Percentiles rank a stretch among this genome's conserved stretches.
phyloP scores from a whole-genome alignment of 495 filamentous ascomycete species.

The Neurospora sp. region DNA sequence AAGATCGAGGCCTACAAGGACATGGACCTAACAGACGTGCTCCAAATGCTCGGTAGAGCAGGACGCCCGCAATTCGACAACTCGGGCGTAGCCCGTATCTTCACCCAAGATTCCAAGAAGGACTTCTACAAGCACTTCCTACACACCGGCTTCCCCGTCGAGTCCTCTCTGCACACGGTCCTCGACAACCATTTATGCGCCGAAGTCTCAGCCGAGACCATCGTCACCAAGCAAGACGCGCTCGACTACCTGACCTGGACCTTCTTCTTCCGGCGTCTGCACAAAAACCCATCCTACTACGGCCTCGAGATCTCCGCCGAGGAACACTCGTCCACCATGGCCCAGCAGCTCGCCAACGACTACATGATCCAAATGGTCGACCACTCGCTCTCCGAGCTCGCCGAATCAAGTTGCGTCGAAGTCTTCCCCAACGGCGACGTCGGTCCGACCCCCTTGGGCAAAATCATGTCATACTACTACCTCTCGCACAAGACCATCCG shows the following conservation, averaged over 20 bases:
- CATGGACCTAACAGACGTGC: conserved; percentile 97
- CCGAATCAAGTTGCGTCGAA: conserved; percentile 69
- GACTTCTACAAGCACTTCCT: conserved; percentile 99
- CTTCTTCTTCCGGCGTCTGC: conserved; percentile 93
- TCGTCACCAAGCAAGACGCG: conserved; percentile 89
- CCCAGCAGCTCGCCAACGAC: conserved; percentile 75
- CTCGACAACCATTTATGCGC: conserved; percentile 95
- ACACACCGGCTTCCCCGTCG: conserved; percentile 95
- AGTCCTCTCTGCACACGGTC: conserved; percentile 91
- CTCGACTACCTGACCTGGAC: conserved; percentile 98
- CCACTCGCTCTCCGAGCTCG: conserved; percentile 69
- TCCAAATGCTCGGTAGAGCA: conserved; percentile 96
- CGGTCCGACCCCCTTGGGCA: conserved; percentile 79
- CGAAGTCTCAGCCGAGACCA: conserved; percentile 87
- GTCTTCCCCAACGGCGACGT: conserved; percentile 82
- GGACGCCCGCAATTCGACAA: conserved; percentile 94
- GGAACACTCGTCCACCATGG: conserved; percentile 81
- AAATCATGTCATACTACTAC: conserved; percentile 99
- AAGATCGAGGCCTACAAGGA: conserved; percentile 97
- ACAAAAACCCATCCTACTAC: conserved; percentile 98
- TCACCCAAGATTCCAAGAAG: conserved; percentile 96
- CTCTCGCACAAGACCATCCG: conserved; percentile 93
- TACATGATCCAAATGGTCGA: conserved; percentile 90
- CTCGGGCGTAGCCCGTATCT: conserved; percentile 90
- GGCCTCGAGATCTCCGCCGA: conserved; percentile 89